Conservation (phyloP, 2,329 filamentous ascomycete species). For the Cordyceps pruinosa region DNA sequence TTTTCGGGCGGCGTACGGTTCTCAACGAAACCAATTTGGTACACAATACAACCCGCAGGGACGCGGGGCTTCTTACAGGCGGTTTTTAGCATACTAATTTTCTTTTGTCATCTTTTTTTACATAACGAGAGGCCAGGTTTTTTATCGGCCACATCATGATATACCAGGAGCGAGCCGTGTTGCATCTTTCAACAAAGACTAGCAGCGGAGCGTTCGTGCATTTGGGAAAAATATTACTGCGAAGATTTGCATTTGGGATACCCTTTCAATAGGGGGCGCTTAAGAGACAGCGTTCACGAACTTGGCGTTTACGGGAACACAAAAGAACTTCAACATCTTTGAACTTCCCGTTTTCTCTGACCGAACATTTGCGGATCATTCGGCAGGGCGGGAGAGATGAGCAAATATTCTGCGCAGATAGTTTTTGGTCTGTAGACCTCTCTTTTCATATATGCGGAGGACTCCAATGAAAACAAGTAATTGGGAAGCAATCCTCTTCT, state of each 20-base stretch:
- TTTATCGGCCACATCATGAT: conserved; percentile 20
- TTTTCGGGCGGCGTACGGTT: conserved; percentile 35
- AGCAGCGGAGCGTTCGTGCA: conserved; percentile 28
- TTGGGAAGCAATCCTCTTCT: conserved; percentile 2
- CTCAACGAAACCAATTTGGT: conserved; percentile 38
- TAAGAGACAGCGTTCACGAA: conserved; percentile 22
- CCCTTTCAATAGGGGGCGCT: conserved; percentile 25
- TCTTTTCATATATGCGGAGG: not conserved
- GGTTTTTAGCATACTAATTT: conserved; percentile 28
- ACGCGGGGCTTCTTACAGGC: conserved; percentile 20
- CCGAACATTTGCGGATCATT: conserved; percentile 30
- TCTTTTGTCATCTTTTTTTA: conserved; percentile 22
- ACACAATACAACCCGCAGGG: conserved; percentile 22
- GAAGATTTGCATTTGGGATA: conserved; percentile 36
- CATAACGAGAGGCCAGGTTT: conserved; percentile 9
- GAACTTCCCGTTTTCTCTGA: conserved; percentile 24
- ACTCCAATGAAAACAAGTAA: conserved; percentile 2
- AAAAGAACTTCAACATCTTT: conserved; percentile 45
- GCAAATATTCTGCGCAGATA: conserved; percentile 7
- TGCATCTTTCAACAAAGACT: conserved; percentile 45
- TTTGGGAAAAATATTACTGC: conserved; percentile 25
- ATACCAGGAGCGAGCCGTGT: conserved; percentile 29
- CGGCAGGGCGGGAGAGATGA: conserved; percentile 20
- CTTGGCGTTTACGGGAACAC: conserved; percentile 35
- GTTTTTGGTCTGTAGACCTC: not conserved